Evolutionary conservation across 345 rosid genomes (phyloP).

Genomic region (Camelina neglecta): DNA sequence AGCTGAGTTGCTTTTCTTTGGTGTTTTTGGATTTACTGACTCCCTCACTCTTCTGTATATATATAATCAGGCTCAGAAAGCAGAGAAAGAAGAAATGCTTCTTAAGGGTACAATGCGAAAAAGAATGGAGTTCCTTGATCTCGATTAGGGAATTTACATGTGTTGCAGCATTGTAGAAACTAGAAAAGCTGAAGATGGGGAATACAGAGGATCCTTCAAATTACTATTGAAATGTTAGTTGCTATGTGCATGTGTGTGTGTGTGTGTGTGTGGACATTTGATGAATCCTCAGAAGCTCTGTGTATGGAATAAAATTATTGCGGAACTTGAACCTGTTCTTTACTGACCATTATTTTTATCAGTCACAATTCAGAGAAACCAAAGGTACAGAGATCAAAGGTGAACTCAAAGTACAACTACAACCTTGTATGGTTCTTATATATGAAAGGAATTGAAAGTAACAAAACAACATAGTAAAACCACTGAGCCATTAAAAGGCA

Average conservation of each 20-base stretch:
- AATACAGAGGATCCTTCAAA: background rate
- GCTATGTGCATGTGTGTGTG: background rate
- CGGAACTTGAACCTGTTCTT: background rate
- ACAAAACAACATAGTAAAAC: constrained; percentile 9
- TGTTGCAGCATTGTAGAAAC: constrained; percentile 23
- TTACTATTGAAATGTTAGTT: constrained; percentile 5
- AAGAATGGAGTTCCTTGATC: constrained; percentile 73
- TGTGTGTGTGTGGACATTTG: background rate
- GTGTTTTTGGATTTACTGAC: constrained; percentile 13
- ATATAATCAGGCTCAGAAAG: constrained; percentile 62
- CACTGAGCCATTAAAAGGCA: background rate
- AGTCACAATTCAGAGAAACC: background rate
- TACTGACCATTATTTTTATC: constrained; percentile 11
- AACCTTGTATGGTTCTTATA: background rate
- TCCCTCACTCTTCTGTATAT: constrained; percentile 19
- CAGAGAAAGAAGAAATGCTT: constrained; percentile 62
- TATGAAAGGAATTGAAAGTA: constrained; percentile 2
- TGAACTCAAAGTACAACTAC: constrained; percentile 9
- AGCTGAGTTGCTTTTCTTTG: background rate
- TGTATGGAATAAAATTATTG: constrained; percentile 11
- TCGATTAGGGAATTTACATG: constrained; percentile 47
- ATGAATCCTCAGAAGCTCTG: constrained; percentile 13
- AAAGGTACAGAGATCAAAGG: background rate
- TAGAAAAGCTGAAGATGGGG: constrained; percentile 22
- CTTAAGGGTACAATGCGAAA: constrained; percentile 67